phyloP scores from a whole-genome alignment of 768 basidiomycete species.

The Candolleomyces aberdarensis region DNA sequence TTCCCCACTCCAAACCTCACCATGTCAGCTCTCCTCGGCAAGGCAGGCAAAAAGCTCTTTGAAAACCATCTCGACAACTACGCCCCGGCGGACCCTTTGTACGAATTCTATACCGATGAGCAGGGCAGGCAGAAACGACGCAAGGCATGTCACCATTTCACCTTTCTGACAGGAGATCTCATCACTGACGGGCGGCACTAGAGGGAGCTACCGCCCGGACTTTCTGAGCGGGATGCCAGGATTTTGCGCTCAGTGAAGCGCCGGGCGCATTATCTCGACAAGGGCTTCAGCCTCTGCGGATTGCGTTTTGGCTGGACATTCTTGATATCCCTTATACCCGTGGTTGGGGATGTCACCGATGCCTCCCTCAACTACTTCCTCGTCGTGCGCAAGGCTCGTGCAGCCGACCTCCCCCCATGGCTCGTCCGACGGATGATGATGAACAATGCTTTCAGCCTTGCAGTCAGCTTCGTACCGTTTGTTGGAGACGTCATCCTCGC shows the following conservation, averaged over 20 bases:
- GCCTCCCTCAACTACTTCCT: conserved; percentile 69
- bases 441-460: conserved; percentile 70
- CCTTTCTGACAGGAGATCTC: not conserved
- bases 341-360: conserved; percentile 65
- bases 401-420: conserved; percentile 68
- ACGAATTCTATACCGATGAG: conserved; percentile 58
- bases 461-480: conserved; percentile 64
- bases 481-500: conserved; percentile 77
- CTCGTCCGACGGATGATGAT: conserved; percentile 70
- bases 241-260: conserved; percentile 73
- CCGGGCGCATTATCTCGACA: conserved; percentile 85
- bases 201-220: conserved; percentile 72
- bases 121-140: conserved; percentile 54
- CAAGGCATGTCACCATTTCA: conserved; percentile 40
- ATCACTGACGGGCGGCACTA: conserved; percentile 19
- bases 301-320: conserved; percentile 87
- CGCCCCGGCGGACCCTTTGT: conserved; percentile 69
- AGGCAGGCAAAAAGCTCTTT: conserved; percentile 60
- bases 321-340: conserved; percentile 71
- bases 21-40: conserved; percentile 32
- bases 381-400: conserved; percentile 68
- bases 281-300: conserved; percentile 77
- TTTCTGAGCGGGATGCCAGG: conserved; percentile 70
- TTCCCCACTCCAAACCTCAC: conserved; percentile 1
- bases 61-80: conserved; percentile 63